Evolutionary conservation across 2,329 filamentous ascomycete genomes (phyloP).

Genomic region (Periglandula ipomoeae): DNA sequence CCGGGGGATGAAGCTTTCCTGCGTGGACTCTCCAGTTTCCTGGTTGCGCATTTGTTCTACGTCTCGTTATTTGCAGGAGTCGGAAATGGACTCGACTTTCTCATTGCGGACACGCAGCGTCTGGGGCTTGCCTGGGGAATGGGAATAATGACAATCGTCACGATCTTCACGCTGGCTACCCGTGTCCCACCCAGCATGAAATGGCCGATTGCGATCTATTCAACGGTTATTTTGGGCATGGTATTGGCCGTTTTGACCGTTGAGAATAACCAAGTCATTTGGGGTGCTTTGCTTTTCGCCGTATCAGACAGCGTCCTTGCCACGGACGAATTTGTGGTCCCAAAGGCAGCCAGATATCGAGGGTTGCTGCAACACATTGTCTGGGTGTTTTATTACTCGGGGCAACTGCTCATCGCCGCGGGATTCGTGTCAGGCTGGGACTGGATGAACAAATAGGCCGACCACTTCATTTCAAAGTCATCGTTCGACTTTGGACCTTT

Average conservation of each 20-base stretch:
- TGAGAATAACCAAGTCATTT: slow-evolving; percentile 14
- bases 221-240: slow-evolving; percentile 22
- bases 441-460: background rate
- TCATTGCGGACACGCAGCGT: slow-evolving; percentile 11
- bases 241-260: slow-evolving; percentile 20
- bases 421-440: slow-evolving; percentile 6
- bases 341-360: slow-evolving; percentile 13
- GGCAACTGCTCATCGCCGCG: slow-evolving; percentile 22
- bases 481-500: too few species aligned
- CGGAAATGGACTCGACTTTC: slow-evolving; percentile 6
- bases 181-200: slow-evolving; percentile 15
- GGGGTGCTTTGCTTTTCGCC: slow-evolving; percentile 23
- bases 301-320: slow-evolving; percentile 24
- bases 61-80: slow-evolving; percentile 17
- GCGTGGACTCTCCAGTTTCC: slow-evolving; percentile 23
- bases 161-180: slow-evolving; percentile 19
- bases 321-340: slow-evolving; percentile 22
- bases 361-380: slow-evolving; percentile 24
- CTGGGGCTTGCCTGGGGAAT: slow-evolving; percentile 11
- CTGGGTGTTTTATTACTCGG: slow-evolving; percentile 27
- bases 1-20: slow-evolving; percentile 23
- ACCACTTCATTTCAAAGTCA: background rate
- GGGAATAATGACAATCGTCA: slow-evolving; percentile 15
- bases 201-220: slow-evolving; percentile 23
- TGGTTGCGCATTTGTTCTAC: slow-evolving; percentile 25